Conservation (phyloP, 441 rosid genomes). For the Eruca vesicaria region DNA sequence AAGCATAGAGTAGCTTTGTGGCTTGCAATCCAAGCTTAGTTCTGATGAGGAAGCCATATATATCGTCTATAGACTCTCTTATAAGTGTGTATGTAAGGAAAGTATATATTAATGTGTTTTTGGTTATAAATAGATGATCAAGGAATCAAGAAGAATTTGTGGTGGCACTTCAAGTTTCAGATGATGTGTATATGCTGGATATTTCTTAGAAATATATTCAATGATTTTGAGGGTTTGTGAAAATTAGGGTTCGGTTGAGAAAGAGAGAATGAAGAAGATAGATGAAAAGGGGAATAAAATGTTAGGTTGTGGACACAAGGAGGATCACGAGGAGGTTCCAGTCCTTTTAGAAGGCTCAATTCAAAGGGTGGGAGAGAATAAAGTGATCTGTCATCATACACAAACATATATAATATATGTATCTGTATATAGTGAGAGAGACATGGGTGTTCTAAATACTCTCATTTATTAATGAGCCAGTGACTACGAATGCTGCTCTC, state of each 20-base stretch:
- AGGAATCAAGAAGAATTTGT: slow-evolving; percentile 21
- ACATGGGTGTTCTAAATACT: too few species aligned
- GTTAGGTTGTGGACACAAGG: slow-evolving; percentile 37
- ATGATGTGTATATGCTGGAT: slow-evolving; percentile 15
- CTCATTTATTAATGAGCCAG: too few species aligned
- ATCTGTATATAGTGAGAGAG: not conserved
- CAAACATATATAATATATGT: not conserved
- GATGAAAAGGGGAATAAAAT: slow-evolving; percentile 29
- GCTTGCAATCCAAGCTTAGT: slow-evolving; percentile 78
- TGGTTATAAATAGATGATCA: slow-evolving; percentile 11
- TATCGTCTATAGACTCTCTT: not conserved
- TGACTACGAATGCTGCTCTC: not conserved
- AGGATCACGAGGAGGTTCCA: slow-evolving; percentile 41
- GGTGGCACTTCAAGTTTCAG: slow-evolving; percentile 5
- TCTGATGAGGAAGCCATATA: slow-evolving; percentile 82
- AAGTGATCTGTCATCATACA: slow-evolving; percentile 32
- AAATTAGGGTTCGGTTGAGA: slow-evolving; percentile 31
- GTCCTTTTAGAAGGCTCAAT: slow-evolving; percentile 41
- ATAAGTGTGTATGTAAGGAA: not conserved
- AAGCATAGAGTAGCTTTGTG: slow-evolving; percentile 83
- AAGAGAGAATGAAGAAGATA: slow-evolving; percentile 15
- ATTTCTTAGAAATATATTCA: slow-evolving; percentile 12
- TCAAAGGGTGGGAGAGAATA: slow-evolving; percentile 25
- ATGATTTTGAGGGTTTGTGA: slow-evolving; percentile 26
- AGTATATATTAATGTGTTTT: not conserved